Evolutionary conservation across 495 filamentous ascomycete genomes (phyloP), one percentile per base, ranked within the genome.

Genomic region (Annulohypoxylon stygium): DNA sequence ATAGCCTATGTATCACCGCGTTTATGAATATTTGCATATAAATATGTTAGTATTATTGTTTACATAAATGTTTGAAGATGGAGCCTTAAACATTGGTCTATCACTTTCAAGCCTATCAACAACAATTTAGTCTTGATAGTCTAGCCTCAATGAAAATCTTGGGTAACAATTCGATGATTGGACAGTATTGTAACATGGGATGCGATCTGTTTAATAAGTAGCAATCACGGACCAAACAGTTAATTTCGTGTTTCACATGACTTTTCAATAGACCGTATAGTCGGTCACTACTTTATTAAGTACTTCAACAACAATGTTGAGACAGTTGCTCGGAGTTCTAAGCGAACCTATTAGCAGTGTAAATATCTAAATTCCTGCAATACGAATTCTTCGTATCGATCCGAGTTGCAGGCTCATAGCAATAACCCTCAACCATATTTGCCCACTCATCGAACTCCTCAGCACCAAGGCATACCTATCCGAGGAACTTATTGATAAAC

Each of bases 361-460:
- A 51, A 11, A 20, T 51, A 12, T 51, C 23, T 50, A 4, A 25
- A 37, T n/a, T 39, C 39, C 36, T 33, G 30, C 25, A 41, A 54
- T 39, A 37, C 30, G n/a, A 39, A 54, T 11, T 57, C 34, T 53
- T 45, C 57, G 45, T 61, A 69, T 61, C 18, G 8, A 61, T n/a
- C 39, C 39, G 39, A n/a, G 39, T n/a, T 51, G 18, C 50, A 41
- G 45, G 48, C 18, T 18, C 43, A 59, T 50, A 18, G 20, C 39
- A 51, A 36, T 45, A 63, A 54, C 12, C 48, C 20, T 61, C 18
- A 53, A 43, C 25, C 67, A 53, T 58, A 45, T 62, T 53, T 45
- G 55, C 25, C 48, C 36, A 34, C 20, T 59, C 45, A 16, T 59
- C 45, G 12, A 71, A 65, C 69, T 43, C 69, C 61, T 26, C 25